Evolutionary conservation across 306 rosid species (phyloP).

Genomic region (Cotoneaster glaucophyllus): DNA sequence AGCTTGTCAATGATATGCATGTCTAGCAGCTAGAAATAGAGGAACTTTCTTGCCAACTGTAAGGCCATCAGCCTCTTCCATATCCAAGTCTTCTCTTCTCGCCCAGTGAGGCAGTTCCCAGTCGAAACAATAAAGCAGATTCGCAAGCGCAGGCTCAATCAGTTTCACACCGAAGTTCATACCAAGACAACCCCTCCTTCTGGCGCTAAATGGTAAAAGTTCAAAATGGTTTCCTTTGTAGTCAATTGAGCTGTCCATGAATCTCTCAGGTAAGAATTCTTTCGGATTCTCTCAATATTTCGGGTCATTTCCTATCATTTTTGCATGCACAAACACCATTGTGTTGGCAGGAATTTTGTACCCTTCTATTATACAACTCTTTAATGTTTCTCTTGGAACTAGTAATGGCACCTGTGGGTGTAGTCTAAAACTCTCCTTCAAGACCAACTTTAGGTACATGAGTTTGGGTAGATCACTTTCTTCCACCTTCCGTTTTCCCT

Average conservation of each 20-base stretch:
- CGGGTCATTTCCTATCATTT: conserved; percentile 8
- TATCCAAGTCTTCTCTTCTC: conserved; percentile 17
- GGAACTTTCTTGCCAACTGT: conserved; percentile 15
- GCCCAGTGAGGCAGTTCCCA: conserved; percentile 23
- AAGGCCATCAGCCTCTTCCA: conserved; percentile 5
- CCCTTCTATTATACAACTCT: conserved; percentile 7
- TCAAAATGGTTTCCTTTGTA: conserved; percentile 13
- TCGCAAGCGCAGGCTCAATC: conserved; percentile 18
- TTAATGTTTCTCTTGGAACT: conserved; percentile 6
- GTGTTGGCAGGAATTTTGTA: conserved; percentile 8
- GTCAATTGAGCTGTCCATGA: conserved; percentile 10
- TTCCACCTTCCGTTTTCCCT: conserved; percentile 14
- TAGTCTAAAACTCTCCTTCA: conserved; percentile 13
- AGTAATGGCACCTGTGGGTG: conserved; percentile 15
- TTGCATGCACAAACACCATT: conserved; percentile 12
- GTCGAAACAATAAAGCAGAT: conserved; percentile 20
- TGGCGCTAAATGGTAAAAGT: conserved; percentile 16
- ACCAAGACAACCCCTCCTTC: conserved; percentile 23
- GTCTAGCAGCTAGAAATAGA: conserved; percentile 11
- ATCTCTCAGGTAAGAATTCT: conserved; percentile 17
- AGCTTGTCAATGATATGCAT: no score
- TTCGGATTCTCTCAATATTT: conserved; percentile 10
- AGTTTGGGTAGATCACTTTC: conserved; percentile 10
- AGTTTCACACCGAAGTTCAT: background rate
- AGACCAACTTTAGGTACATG: conserved; percentile 4